Conservation (phyloP, 148 eudicot genomes). For the Linanthus parryae region DNA sequence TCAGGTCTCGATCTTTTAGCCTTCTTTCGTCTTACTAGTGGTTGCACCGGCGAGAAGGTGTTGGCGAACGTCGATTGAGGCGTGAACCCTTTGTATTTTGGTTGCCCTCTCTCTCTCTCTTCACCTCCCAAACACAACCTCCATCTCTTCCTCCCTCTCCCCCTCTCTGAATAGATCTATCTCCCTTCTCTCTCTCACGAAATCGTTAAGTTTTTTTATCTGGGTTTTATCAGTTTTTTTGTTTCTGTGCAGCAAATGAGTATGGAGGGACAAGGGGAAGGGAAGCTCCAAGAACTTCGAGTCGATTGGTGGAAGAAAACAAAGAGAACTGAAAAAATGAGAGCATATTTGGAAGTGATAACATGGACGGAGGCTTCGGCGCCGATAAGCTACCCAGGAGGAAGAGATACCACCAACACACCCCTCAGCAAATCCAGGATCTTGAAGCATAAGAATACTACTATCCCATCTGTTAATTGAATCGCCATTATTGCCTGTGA, state of each 20-base stretch:
- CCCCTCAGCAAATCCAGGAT: conserved; percentile 95
- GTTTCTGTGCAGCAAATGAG: conserved; percentile 36
- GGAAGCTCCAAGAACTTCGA: conserved; percentile 17
- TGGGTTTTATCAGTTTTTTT: too few relatives aligned
- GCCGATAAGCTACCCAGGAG: conserved; percentile 45
- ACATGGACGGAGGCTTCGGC: conserved; percentile 75
- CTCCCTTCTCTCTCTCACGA: too few relatives aligned
- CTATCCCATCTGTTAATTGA: background rate
- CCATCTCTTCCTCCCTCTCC: too few relatives aligned
- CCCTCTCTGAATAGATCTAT: too few relatives aligned
- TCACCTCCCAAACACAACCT: too few relatives aligned
- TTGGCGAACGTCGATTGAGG: too few relatives aligned
- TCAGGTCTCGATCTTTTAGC: too few relatives aligned
- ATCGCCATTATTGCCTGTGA: background rate
- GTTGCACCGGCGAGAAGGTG: too few relatives aligned
- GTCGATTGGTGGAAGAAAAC: conserved; percentile 37
- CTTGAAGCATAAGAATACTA: conserved; percentile 60
- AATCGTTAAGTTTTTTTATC: too few relatives aligned
- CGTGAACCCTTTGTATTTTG: too few relatives aligned
- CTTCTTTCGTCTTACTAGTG: too few relatives aligned
- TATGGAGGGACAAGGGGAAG: conserved; percentile 46
- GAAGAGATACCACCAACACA: conserved; percentile 90
- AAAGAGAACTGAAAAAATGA: conserved; percentile 65
- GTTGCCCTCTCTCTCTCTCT: too few relatives aligned
- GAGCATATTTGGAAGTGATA: conserved; percentile 91